Conservation (phyloP, 495 filamentous ascomycete species). For the Neurospora sublineolata region DNA sequence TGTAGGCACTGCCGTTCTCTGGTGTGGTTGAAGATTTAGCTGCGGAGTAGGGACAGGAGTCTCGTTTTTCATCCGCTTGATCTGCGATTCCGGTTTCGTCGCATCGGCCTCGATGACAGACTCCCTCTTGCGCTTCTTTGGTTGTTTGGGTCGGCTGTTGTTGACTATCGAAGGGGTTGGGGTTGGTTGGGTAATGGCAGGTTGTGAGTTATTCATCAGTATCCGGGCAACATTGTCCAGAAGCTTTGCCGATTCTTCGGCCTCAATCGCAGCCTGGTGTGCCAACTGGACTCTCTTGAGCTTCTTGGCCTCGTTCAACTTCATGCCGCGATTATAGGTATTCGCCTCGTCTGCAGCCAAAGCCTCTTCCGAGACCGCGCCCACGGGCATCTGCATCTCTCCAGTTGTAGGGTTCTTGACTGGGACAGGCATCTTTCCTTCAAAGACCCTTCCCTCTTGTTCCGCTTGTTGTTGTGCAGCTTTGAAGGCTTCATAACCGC, state of each 20-base stretch:
- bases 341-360: constrained; percentile 41
- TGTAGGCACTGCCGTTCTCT: constrained; percentile 4
- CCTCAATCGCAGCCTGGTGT: constrained; percentile 58
- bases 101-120: constrained; percentile 31
- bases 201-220: constrained; percentile 29
- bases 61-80: constrained; percentile 49
- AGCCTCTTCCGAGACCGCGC: constrained; percentile 39
- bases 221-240: constrained; percentile 41
- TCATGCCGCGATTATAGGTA: constrained; percentile 78
- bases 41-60: constrained; percentile 39
- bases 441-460: constrained; percentile 53
- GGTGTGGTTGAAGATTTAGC: constrained; percentile 21
- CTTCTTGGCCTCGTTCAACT: constrained; percentile 86
- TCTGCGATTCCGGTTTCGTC: constrained; percentile 30
- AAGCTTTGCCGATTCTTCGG: constrained; percentile 48
- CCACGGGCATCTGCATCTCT: constrained; percentile 33
- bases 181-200: constrained; percentile 5
- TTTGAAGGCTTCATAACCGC: constrained; percentile 66
- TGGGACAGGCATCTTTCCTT: constrained; percentile 31
- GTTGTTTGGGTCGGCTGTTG: constrained; percentile 13
- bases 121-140: constrained; percentile 45
- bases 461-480: constrained; percentile 58
- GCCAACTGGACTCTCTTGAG: constrained; percentile 64
- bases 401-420: constrained; percentile 36
- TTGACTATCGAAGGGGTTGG: constrained; percentile 9